Base-by-base conservation (phyloP, 2,329 filamentous ascomycete species). In the Venturia carpophila region DNA sequence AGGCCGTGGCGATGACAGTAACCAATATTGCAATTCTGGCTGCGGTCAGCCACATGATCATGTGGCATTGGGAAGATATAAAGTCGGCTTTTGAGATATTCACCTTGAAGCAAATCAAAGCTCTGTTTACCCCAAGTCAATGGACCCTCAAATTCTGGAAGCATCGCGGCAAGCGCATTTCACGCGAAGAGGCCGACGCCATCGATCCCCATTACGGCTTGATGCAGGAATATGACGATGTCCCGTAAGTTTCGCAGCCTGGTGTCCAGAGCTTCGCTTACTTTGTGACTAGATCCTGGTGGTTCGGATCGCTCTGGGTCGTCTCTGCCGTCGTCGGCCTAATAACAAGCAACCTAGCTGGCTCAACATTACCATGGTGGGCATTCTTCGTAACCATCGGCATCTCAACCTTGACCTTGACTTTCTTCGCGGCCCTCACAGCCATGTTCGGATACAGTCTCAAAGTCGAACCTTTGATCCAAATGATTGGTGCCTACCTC, bases 131-230 rank as follows among this genome's bases (percentile, higher is more conserved):
- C 4, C 63, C 66, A 10, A 67, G 47, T 17, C 13, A 65, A 5
- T 71, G 70, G 69, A 69, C 67, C 60, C 39, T 66, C 17, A 61
- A 60, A n/a, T 73, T 73, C 65, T 74, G 70, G 71, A 66, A 68
- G 47, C 64, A 69, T 9, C 27, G 64, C 1, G 69, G 71, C 15
- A 30, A 56, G 34, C 24, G 39, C 5, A 27, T 60, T 15, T 67
- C 70, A 1, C 64, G 66, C 7, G 69, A 71, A 43, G 68, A 71
- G 39, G 69, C 73, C 62, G 67, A 71, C 11, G 66, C 66, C 6
- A 64, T 71, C n/a, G 72, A 74, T 60, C 71, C 72, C 21, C 73
- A 75, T 62, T 74, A 73, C 66, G 70, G 71, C 60, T 69, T 74
- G 7, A 74, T 74, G 69, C 67, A 72, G 45, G 60, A 60, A 13